Evolutionary conservation across 2,329 filamentous ascomycete species (phyloP).

Genomic region (Fusarium caatingaense): DNA sequence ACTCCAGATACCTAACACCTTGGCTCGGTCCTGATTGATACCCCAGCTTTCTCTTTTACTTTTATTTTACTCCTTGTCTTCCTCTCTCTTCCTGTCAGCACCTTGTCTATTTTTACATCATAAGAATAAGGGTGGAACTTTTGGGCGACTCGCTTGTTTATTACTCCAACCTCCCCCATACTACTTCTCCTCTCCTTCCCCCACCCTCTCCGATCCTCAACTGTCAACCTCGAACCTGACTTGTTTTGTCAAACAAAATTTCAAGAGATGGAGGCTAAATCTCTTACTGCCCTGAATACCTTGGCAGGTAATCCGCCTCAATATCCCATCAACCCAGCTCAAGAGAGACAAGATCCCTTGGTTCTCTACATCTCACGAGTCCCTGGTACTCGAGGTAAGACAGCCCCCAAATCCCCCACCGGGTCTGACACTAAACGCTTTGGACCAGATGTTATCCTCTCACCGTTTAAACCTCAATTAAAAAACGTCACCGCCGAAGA

Average conservation of each 20-base stretch:
- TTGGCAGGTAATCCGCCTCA: slow-evolving; percentile 88
- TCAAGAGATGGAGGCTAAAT: slow-evolving; percentile 78
- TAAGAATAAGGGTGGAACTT: slow-evolving; percentile 16
- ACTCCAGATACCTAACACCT: not conserved
- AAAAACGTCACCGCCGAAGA: slow-evolving; percentile 92
- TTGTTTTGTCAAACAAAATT: slow-evolving; percentile 8
- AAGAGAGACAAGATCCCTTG: slow-evolving; percentile 75
- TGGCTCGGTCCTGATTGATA: slow-evolving; percentile 15
- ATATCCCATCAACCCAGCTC: slow-evolving; percentile 82
- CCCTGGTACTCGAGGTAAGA: slow-evolving; percentile 85
- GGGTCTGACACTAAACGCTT: slow-evolving; percentile 26
- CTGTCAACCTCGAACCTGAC: slow-evolving; percentile 7
- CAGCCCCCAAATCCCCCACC: slow-evolving; percentile 12
- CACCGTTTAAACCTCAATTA: slow-evolving; percentile 86
- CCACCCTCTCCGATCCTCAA: slow-evolving; percentile 17
- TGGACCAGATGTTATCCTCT: slow-evolving; percentile 84
- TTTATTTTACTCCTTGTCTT: not conserved
- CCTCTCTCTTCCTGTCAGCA: not conserved
- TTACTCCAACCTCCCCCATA: slow-evolving; percentile 24
- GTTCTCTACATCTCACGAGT: slow-evolving; percentile 93
- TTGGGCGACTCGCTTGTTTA: slow-evolving; percentile 1
- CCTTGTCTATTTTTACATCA: not conserved
- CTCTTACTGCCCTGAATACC: slow-evolving; percentile 80
- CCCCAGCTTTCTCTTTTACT: not conserved
- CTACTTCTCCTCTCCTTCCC: slow-evolving; percentile 17